A percentile compares a stretch with the other conserved stretches of the same genome.
Evolutionary conservation across 169 alveolate genomes (phyloP).

Genomic region (Cryptosporidium sp.): DNA sequence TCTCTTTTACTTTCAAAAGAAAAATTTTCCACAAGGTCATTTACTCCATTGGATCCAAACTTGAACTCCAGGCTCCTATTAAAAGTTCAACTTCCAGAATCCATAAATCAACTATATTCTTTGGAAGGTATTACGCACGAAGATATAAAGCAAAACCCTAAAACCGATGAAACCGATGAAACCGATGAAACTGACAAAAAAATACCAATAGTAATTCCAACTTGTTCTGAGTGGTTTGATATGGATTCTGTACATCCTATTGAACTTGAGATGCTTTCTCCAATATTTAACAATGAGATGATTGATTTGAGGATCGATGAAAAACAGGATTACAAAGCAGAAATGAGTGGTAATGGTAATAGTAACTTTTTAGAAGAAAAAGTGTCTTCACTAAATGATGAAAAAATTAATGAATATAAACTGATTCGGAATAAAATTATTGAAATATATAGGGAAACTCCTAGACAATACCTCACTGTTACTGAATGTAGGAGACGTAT

Average conservation of each 20-base stretch:
- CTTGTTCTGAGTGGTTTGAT: slow-evolving; percentile 69
- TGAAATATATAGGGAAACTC: slow-evolving; percentile 75
- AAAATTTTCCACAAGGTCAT: slow-evolving; percentile 52
- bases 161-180: slow-evolving; percentile 20
- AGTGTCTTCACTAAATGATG: background rate
- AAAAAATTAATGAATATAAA: slow-evolving; percentile 58
- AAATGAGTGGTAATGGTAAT: background rate
- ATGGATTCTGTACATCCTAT: slow-evolving; percentile 68
- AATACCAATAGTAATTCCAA: slow-evolving; percentile 63
- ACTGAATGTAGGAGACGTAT: slow-evolving; percentile 79
- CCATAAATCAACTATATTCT: slow-evolving; percentile 31
- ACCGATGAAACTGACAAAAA: slow-evolving; percentile 37
- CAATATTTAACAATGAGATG: slow-evolving; percentile 39
- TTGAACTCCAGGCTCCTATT: slow-evolving; percentile 31
- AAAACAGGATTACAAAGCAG: background rate
- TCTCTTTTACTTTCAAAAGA: slow-evolving; percentile 72
- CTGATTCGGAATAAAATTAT: slow-evolving; percentile 77
- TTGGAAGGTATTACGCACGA: background rate
- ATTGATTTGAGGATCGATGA: slow-evolving; percentile 24
- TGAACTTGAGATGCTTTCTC: slow-evolving; percentile 60
- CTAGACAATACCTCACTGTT: slow-evolving; percentile 77
- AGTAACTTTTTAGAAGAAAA: background rate
- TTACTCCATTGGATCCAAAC: slow-evolving; percentile 51
- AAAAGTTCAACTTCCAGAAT: slow-evolving; percentile 49
- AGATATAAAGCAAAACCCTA: background rate